A percentile compares a stretch with the other conserved stretches of the same genome.
phyloP scores from a whole-genome alignment of 352 stramenopile genomes.

The Phytophthora megakarya region DNA sequence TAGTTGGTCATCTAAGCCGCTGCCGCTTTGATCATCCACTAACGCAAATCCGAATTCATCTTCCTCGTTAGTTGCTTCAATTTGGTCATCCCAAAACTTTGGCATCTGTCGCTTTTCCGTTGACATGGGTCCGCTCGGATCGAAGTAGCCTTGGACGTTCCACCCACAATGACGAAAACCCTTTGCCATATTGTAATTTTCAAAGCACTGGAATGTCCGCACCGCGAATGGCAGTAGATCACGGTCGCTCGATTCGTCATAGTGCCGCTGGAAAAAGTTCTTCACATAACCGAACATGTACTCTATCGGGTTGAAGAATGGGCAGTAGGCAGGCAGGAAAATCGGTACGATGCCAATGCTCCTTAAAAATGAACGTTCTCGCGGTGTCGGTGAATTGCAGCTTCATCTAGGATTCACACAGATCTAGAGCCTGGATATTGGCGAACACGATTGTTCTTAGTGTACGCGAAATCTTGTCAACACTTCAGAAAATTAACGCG shows the following conservation, averaged over 20 bases:
- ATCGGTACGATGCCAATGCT: constrained; percentile 23
- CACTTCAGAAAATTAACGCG: no score
- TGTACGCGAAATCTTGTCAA: background rate
- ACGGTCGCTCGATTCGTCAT: background rate
- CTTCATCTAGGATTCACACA: constrained; percentile 38
- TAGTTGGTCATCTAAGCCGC: no score
- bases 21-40: no score
- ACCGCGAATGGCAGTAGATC: background rate
- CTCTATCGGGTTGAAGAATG: constrained; percentile 3
- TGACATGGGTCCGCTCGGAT: no score
- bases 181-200: background rate
- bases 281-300: background rate
- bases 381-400: constrained; percentile 29
- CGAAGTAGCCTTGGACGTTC: no score
- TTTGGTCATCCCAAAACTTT: no score
- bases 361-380: constrained; percentile 38
- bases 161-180: background rate
- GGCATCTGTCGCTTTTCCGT: no score
- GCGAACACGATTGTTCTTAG: background rate
- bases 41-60: no score
- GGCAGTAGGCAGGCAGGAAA: background rate
- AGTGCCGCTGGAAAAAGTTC: constrained; percentile 5
- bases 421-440: constrained; percentile 32
- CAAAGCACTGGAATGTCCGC: background rate
- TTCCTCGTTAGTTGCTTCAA: no score